phyloP scores from a whole-genome alignment of 2,329 filamentous ascomycete species.

The Aspergillus persii region DNA sequence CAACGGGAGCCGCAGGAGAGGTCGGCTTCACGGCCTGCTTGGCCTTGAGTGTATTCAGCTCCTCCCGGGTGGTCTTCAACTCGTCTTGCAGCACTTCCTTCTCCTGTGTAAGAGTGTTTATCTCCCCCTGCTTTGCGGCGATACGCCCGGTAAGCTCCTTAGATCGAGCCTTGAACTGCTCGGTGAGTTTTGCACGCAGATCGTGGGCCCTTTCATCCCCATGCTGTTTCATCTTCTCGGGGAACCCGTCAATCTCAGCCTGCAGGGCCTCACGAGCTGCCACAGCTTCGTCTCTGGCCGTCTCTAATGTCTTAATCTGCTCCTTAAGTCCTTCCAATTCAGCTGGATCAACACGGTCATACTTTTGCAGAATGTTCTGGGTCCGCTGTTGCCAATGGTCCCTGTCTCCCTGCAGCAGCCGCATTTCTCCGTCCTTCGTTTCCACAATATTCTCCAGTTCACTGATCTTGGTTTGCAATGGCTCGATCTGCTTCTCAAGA shows the following conservation, averaged over 20 bases:
- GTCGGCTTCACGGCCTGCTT: slow-evolving; percentile 54
- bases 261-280: slow-evolving; percentile 52
- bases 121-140: slow-evolving; percentile 50
- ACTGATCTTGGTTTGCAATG: slow-evolving; percentile 73
- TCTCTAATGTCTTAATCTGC: slow-evolving; percentile 64
- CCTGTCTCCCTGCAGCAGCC: slow-evolving; percentile 83
- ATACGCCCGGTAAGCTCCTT: slow-evolving; percentile 67
- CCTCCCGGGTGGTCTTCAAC: slow-evolving; percentile 60
- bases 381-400: slow-evolving; percentile 95
- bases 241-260: slow-evolving; percentile 48
- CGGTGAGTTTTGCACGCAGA: slow-evolving; percentile 45
- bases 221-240: slow-evolving; percentile 45
- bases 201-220: slow-evolving; percentile 52
- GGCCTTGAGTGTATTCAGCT: slow-evolving; percentile 48
- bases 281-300: slow-evolving; percentile 66
- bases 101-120: slow-evolving; percentile 54
- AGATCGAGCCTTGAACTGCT: slow-evolving; percentile 54
- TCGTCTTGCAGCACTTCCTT: slow-evolving; percentile 69
- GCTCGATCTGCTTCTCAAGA: slow-evolving; percentile 72
- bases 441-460: slow-evolving; percentile 80
- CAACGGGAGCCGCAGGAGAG: slow-evolving; percentile 7
- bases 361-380: slow-evolving; percentile 92
- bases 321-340: slow-evolving; percentile 88
- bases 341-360: slow-evolving; percentile 89
- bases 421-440: slow-evolving; percentile 82